Evolutionary conservation across 768 basidiomycete genomes (phyloP).

Genomic region (Termitomyces bulborhizus): DNA sequence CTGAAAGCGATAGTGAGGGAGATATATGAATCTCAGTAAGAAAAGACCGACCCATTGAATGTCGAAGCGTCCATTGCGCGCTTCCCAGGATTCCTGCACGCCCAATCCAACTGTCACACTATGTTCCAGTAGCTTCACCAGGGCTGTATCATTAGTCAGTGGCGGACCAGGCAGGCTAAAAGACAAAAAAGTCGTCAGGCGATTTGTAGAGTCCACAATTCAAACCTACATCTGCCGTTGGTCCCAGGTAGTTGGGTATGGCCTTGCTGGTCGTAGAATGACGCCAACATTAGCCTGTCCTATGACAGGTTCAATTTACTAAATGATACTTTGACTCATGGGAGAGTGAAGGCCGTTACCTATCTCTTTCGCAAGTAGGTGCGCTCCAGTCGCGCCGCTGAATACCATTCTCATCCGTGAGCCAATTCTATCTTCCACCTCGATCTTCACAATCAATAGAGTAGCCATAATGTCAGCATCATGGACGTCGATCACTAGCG

Average conservation of each 20-base stretch:
- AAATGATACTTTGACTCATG: background rate
- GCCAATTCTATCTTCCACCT: constrained; percentile 54
- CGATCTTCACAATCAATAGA: constrained; percentile 59
- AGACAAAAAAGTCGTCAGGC: constrained; percentile 4
- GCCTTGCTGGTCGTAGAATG: constrained; percentile 48
- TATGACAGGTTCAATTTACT: constrained; percentile 14
- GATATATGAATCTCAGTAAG: background rate
- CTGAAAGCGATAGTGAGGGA: constrained; percentile 16
- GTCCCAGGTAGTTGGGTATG: constrained; percentile 75
- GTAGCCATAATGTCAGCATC: constrained; percentile 72
- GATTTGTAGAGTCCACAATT: background rate
- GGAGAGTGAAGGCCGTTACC: constrained; percentile 23
- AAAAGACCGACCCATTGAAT: constrained; percentile 61
- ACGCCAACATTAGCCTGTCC: constrained; percentile 45
- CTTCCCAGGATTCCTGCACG: constrained; percentile 61
- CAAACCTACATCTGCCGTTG: constrained; percentile 49
- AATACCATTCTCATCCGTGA: constrained; percentile 58
- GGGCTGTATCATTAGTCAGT: constrained; percentile 53
- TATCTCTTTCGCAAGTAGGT: constrained; percentile 64
- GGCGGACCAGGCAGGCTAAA: constrained; percentile 69
- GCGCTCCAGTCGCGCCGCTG: constrained; percentile 55
- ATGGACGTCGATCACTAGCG: constrained; percentile 61
- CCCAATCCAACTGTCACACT: constrained; percentile 83
- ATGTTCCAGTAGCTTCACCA: constrained; percentile 56
- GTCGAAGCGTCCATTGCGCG: constrained; percentile 72